phyloP scores from a whole-genome alignment of 768 basidiomycete species.

The Amanita thiersii region DNA sequence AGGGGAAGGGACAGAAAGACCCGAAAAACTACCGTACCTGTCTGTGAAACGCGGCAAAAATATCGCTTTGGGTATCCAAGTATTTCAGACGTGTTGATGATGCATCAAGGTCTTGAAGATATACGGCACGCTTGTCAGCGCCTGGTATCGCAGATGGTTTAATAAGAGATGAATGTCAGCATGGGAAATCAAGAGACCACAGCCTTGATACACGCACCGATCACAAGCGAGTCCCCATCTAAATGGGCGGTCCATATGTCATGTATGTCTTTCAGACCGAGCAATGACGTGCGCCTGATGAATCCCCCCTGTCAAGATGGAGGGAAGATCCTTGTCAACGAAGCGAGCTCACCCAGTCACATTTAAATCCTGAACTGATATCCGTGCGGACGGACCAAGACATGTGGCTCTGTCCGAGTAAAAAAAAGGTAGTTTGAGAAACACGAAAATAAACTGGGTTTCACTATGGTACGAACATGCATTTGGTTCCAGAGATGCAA shows the following conservation, averaged over 20 bases:
- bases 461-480: no score
- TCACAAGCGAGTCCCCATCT: conserved; percentile 34
- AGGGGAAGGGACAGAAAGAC: not conserved
- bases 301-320: not conserved
- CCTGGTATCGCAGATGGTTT: no score
- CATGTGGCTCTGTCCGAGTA: conserved; percentile 39
- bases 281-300: conserved; percentile 25
- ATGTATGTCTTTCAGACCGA: conserved; percentile 30
- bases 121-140: conserved; percentile 40
- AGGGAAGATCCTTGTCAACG: not conserved
- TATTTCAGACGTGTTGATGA: conserved; percentile 23
- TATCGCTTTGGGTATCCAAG: conserved; percentile 52
- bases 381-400: conserved; percentile 42
- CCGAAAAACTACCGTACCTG: conserved; percentile 32
- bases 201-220: conserved; percentile 31
- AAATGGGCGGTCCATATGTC: conserved; percentile 56
- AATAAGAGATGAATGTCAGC: no score
- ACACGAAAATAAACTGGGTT: conserved; percentile 16
- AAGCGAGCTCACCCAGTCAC: conserved; percentile 26
- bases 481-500: conserved; percentile 32
- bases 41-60: conserved; percentile 49
- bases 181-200: not conserved
- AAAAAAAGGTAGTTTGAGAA: not conserved
- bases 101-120: conserved; percentile 41
- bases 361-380: conserved; percentile 39